Evolutionary conservation across 2,329 filamentous ascomycete species (phyloP).

Genomic region (Eurotiales sp.): DNA sequence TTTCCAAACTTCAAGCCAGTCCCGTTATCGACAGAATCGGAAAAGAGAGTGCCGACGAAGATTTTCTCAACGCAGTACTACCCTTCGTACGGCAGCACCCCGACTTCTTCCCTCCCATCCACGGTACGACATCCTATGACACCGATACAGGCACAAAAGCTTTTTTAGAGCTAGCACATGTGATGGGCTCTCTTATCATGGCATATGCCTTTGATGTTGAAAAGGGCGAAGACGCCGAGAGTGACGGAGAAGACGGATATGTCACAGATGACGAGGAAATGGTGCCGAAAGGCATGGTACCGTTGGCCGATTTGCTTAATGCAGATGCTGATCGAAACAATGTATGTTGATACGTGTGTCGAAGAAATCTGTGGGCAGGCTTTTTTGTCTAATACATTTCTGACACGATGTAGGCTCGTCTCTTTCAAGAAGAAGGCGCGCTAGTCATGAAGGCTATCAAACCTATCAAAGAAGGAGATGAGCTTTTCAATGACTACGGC

Average conservation of each 20-base stretch:
- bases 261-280: constrained; percentile 63
- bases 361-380: too few relatives aligned
- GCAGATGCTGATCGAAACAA: constrained; percentile 82
- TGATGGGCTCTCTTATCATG: constrained; percentile 87
- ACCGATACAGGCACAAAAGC: constrained; percentile 40
- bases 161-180: constrained; percentile 61
- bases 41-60: constrained; percentile 64
- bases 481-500: constrained; percentile 87
- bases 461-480: constrained; percentile 64
- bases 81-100: constrained; percentile 48
- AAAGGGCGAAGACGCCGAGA: constrained; percentile 54
- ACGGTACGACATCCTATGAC: constrained; percentile 39
- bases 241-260: constrained; percentile 50
- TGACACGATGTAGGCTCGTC: constrained; percentile 44
- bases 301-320: constrained; percentile 85
- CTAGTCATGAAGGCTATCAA: constrained; percentile 71
- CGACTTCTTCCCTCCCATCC: constrained; percentile 38
- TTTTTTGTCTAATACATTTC: constrained; percentile 9
- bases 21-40: constrained; percentile 74
- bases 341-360: too few relatives aligned
- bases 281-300: constrained; percentile 78
- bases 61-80: constrained; percentile 58
- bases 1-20: constrained; percentile 71
- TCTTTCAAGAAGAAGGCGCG: constrained; percentile 56
- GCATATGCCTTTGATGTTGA: constrained; percentile 86